phyloP scores from a whole-genome alignment of 352 stramenopile species.

The Pythium sp. region DNA sequence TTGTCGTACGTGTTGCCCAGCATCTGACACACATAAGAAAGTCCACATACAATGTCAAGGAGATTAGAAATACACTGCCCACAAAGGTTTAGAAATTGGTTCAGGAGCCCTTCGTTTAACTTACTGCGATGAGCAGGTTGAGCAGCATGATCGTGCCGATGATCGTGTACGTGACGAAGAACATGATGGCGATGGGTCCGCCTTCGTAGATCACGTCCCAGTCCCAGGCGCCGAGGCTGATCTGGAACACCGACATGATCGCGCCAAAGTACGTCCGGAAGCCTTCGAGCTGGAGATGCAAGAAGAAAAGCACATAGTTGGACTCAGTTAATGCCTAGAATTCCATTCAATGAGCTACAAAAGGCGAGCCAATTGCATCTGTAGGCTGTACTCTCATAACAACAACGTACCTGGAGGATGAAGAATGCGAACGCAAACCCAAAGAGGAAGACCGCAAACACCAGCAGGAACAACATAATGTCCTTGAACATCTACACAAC shows the following conservation, averaged over 20 bases:
- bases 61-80: neutral
- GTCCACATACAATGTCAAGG: neutral
- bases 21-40: conserved; percentile 38
- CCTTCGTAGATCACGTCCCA: conserved; percentile 73
- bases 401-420: conserved; percentile 63
- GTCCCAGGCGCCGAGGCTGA: conserved; percentile 74
- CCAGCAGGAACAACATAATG: conserved; percentile 69
- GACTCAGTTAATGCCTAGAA: no score
- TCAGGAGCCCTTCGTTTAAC: neutral
- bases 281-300: conserved; percentile 50
- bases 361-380: neutral
- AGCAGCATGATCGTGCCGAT: conserved; percentile 84
- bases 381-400: neutral
- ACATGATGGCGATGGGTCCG: conserved; percentile 56
- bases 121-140: conserved; percentile 74
- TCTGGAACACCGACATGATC: conserved; percentile 60
- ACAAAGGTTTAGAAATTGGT: neutral
- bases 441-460: conserved; percentile 70
- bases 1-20: conserved; percentile 86
- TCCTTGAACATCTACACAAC: conserved; percentile 72
- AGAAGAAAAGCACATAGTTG: neutral
- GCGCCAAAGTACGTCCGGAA: conserved; percentile 61
- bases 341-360: no score
- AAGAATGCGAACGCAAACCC: conserved; percentile 82
- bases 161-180: conserved; percentile 73